Conservation (phyloP, 2,329 filamentous ascomycete species). For the Aspergillus sp. region DNA sequence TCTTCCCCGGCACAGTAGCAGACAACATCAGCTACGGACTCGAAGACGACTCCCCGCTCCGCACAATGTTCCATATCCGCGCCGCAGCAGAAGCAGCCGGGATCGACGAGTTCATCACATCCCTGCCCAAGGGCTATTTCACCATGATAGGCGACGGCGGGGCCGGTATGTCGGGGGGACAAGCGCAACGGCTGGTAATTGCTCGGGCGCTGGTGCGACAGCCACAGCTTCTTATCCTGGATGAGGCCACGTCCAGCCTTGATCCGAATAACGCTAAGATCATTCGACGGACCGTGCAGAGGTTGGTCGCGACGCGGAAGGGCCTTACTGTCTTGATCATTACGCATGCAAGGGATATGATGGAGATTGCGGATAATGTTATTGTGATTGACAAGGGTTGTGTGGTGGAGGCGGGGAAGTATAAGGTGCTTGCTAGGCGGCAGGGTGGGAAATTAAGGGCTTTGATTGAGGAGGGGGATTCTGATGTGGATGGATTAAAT, state of each 20-base stretch:
- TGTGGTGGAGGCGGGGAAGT: slow-evolving; percentile 69
- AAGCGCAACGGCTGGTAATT: slow-evolving; percentile 78
- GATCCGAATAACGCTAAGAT: slow-evolving; percentile 68
- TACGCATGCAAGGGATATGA: slow-evolving; percentile 83
- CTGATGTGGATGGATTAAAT: background rate
- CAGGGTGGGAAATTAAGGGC: slow-evolving; percentile 51
- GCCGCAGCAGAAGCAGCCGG: slow-evolving; percentile 60
- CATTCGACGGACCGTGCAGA: slow-evolving; percentile 64
- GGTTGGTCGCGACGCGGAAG: slow-evolving; percentile 48
- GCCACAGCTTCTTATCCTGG: slow-evolving; percentile 74
- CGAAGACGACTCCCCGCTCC: slow-evolving; percentile 54
- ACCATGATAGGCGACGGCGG: slow-evolving; percentile 79
- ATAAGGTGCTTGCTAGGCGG: slow-evolving; percentile 57
- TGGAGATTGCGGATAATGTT: slow-evolving; percentile 73
- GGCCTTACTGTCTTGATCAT: slow-evolving; percentile 74
- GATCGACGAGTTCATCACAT: slow-evolving; percentile 74
- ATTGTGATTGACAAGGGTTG: slow-evolving; percentile 70
- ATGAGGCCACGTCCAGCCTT: slow-evolving; percentile 82
- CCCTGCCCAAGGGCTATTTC: slow-evolving; percentile 69
- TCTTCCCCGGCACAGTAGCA: slow-evolving; percentile 53
- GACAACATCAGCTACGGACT: slow-evolving; percentile 74
- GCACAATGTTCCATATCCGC: slow-evolving; percentile 49
- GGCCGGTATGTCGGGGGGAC: slow-evolving; percentile 72
- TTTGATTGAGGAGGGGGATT: slow-evolving; percentile 27
- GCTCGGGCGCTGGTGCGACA: slow-evolving; percentile 73